A percentile compares a stretch with the other conserved stretches of the same genome.
These are phyloP conservation scores for Mycothermus thermophilus DNA, from an alignment of 495 filamentous ascomycete species.

Conservation along the genomic window DNA sequence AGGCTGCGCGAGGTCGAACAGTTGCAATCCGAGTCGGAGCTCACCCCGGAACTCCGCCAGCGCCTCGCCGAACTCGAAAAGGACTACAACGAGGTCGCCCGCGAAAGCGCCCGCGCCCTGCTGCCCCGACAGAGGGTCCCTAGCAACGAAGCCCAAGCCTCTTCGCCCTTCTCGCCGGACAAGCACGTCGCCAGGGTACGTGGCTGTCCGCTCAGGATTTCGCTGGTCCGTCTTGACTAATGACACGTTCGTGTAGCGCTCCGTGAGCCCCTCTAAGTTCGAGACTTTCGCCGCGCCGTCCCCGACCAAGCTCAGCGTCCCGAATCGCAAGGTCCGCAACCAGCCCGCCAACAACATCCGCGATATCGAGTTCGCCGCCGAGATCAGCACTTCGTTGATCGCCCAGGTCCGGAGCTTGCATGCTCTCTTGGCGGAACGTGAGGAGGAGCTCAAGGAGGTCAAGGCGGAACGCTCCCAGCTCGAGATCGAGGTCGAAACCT, in stretches of 20 bases:
- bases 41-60: slow-evolving; percentile 69
- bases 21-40: slow-evolving; percentile 63
- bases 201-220: not conserved
- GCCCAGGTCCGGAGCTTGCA: slow-evolving; percentile 82
- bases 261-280: slow-evolving; percentile 64
- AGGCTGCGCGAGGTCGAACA: slow-evolving; percentile 73
- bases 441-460: slow-evolving; percentile 65
- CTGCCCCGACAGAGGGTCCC: slow-evolving; percentile 68
- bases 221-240: slow-evolving; percentile 10
- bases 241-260: slow-evolving; percentile 36
- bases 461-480: slow-evolving; percentile 61
- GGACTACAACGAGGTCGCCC: slow-evolving; percentile 89
- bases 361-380: slow-evolving; percentile 92
- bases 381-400: slow-evolving; percentile 83
- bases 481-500: slow-evolving; percentile 66
- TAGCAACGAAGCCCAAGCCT: slow-evolving; percentile 48
- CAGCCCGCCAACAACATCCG: slow-evolving; percentile 73
- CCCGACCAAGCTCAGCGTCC: slow-evolving; percentile 78
- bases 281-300: slow-evolving; percentile 74
- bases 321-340: slow-evolving; percentile 73
- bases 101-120: slow-evolving; percentile 79
- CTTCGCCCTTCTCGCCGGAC: slow-evolving; percentile 46
- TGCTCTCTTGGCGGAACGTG: slow-evolving; percentile 64
- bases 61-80: slow-evolving; percentile 77
- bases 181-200: slow-evolving; percentile 40